These are phyloP conservation scores for Diutina pseudorugosa DNA, from an alignment of 1,139 yeast species.

Conservation along the genomic window DNA sequence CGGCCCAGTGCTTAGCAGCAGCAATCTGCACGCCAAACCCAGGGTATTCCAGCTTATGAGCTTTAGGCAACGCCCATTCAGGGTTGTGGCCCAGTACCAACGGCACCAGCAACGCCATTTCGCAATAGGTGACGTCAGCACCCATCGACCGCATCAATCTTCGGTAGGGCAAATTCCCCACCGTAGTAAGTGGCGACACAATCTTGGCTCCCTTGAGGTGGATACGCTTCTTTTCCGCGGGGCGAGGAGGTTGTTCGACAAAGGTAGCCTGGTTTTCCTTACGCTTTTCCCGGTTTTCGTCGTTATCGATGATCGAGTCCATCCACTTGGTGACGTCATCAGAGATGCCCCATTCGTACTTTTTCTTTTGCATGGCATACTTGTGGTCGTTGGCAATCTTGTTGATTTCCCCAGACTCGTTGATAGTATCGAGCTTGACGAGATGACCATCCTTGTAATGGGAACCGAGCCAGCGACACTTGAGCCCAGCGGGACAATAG, in stretches of 20 bases:
- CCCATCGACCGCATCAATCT: conserved; percentile 85
- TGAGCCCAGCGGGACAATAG: conserved; percentile 82
- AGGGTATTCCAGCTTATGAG: conserved; percentile 70
- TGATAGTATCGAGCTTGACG: neutral
- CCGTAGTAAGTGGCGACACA: conserved; percentile 92
- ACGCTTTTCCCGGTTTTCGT: conserved; percentile 15
- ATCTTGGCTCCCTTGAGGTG: conserved; percentile 66
- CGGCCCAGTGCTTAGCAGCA: conserved; percentile 86
- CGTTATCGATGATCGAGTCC: conserved; percentile 34
- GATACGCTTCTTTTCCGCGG: conserved; percentile 70
- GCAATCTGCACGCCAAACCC: conserved; percentile 95
- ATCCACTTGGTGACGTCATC: conserved; percentile 42
- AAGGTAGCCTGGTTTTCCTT: conserved; percentile 40
- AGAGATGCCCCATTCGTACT: conserved; percentile 44
- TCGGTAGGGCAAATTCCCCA: conserved; percentile 92
- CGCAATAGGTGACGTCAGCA: conserved; percentile 88
- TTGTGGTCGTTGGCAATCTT: conserved; percentile 42
- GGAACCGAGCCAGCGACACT: conserved; percentile 83
- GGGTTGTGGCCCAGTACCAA: conserved; percentile 80
- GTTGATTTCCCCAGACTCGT: conserved; percentile 50
- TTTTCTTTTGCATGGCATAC: conserved; percentile 47
- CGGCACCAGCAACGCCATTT: conserved; percentile 88
- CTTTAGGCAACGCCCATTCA: conserved; percentile 96
- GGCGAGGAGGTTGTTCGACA: conserved; percentile 65
- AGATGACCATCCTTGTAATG: conserved; percentile 31